Conservation (phyloP, 2,329 filamentous ascomycete species). For the Pseudonectria foliicola region DNA sequence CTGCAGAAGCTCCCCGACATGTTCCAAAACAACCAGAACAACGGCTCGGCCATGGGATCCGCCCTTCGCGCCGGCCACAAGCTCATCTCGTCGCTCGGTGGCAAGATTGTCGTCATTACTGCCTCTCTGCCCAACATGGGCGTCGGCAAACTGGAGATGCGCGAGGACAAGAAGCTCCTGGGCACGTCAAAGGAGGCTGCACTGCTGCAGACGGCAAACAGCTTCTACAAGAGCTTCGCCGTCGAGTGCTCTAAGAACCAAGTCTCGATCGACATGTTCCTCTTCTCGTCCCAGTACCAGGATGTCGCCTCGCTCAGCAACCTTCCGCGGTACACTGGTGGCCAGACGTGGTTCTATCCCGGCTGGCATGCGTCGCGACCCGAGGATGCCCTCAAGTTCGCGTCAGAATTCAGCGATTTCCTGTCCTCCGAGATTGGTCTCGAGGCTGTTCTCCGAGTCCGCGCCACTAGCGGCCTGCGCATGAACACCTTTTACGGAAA, state of each 20-base stretch:
- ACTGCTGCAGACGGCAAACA: slow-evolving; percentile 84
- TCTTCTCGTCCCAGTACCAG: slow-evolving; percentile 93
- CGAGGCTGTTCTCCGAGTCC: slow-evolving; percentile 90
- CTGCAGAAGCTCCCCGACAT: slow-evolving; percentile 86
- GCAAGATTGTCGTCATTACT: slow-evolving; percentile 88
- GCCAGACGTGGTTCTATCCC: slow-evolving; percentile 97
- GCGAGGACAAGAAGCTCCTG: slow-evolving; percentile 92
- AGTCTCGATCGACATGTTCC: slow-evolving; percentile 97
- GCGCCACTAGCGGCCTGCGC: slow-evolving; percentile 85
- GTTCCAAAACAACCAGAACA: slow-evolving; percentile 92
- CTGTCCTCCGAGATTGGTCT: slow-evolving; percentile 94
- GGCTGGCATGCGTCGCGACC: slow-evolving; percentile 91
- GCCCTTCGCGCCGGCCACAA: slow-evolving; percentile 91
- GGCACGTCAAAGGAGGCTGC: slow-evolving; percentile 87
- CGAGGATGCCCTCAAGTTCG: slow-evolving; percentile 97
- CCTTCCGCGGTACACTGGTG: slow-evolving; percentile 89
- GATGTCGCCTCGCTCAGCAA: slow-evolving; percentile 96
- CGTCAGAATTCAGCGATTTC: slow-evolving; percentile 92
- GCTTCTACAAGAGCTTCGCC: slow-evolving; percentile 98
- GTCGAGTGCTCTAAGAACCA: slow-evolving; percentile 99
- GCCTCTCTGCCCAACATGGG: slow-evolving; percentile 87
- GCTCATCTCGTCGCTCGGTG: slow-evolving; percentile 86
- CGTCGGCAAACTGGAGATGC: slow-evolving; percentile 81
- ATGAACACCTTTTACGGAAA: slow-evolving; percentile 99
- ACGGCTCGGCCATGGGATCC: slow-evolving; percentile 88